Conservation (phyloP, 441 rosid species). For the Biscutella laevigata region DNA sequence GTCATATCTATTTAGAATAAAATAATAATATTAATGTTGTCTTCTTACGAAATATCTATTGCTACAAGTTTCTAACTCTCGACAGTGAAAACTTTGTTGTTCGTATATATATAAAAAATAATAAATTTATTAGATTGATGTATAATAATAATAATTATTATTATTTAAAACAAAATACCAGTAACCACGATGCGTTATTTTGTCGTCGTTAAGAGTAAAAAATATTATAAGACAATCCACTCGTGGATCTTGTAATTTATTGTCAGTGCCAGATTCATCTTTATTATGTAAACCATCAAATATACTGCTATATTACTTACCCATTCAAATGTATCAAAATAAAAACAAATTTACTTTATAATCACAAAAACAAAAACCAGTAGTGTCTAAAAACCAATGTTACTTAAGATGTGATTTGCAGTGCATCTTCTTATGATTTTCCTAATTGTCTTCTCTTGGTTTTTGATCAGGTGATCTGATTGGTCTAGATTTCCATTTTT, state of each 20-base stretch:
- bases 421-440: too few species aligned
- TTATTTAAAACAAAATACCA: neutral
- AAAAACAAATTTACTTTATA: neutral
- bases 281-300: neutral
- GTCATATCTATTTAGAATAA: too few species aligned
- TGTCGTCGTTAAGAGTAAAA: neutral
- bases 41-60: neutral
- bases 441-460: too few species aligned
- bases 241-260: slow-evolving; percentile 7
- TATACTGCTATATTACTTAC: too few species aligned
- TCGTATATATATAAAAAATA: neutral
- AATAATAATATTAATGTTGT: neutral
- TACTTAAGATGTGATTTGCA: too few species aligned
- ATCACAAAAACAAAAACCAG: too few species aligned
- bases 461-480: too few species aligned
- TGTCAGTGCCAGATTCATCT: neutral
- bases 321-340: too few species aligned
- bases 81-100: neutral
- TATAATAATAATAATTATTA: too few species aligned
- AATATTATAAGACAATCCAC: neutral
- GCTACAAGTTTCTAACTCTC: neutral
- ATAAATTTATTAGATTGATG: too few species aligned
- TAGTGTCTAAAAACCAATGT: too few species aligned
- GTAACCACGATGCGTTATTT: slow-evolving; percentile 8
- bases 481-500: too few species aligned